Evolutionary conservation across 768 basidiomycete genomes (phyloP).

Genomic region (Amanita exitialis): DNA sequence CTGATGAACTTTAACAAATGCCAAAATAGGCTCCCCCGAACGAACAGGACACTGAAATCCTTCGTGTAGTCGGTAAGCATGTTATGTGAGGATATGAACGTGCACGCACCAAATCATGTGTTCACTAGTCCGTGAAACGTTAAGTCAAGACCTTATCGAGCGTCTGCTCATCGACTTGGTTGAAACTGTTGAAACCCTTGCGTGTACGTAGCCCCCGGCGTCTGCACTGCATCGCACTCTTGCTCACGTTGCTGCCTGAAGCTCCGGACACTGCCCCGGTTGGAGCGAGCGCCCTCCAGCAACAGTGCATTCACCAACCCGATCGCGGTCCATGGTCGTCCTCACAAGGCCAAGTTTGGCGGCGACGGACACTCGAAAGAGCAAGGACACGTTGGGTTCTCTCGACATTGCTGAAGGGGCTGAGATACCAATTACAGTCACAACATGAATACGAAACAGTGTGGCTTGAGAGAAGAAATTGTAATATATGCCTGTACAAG

Average conservation of each 20-base stretch:
- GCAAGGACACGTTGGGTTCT: slow-evolving; percentile 24
- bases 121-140: slow-evolving; percentile 38
- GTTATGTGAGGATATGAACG: neutral
- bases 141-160: slow-evolving; percentile 42
- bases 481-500: neutral
- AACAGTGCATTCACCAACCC: slow-evolving; percentile 20
- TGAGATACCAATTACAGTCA: neutral
- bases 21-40: slow-evolving; percentile 33
- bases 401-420: slow-evolving; percentile 26
- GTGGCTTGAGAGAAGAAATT: neutral
- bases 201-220: slow-evolving; percentile 22
- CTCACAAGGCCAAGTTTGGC: slow-evolving; percentile 29
- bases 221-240: neutral
- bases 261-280: slow-evolving; percentile 18
- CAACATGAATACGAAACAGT: neutral
- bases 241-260: slow-evolving; percentile 7
- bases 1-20: neutral
- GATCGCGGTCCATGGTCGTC: slow-evolving; percentile 31
- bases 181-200: slow-evolving; percentile 34
- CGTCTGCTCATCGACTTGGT: slow-evolving; percentile 42
- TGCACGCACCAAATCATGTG: slow-evolving; percentile 13
- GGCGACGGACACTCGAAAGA: slow-evolving; percentile 13
- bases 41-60: slow-evolving; percentile 43
- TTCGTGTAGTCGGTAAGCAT: slow-evolving; percentile 42
- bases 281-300: slow-evolving; percentile 8